phyloP scores from a whole-genome alignment of 345 rosid genomes.

The Linum lewisii region DNA sequence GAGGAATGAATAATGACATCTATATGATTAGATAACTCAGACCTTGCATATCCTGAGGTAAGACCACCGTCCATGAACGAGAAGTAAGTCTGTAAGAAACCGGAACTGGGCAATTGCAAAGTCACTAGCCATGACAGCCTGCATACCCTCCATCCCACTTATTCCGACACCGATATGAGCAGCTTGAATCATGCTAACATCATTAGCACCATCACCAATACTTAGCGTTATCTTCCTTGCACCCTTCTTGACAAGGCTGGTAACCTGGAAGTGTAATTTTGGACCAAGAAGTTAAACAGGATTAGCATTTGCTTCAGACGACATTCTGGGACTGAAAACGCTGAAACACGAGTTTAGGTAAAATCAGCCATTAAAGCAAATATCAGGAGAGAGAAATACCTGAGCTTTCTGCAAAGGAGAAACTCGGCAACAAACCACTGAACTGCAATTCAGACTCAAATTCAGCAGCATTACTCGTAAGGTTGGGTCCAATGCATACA shows the following conservation, averaged over 20 bases:
- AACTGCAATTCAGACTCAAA: slow-evolving; percentile 87
- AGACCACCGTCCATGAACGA: slow-evolving; percentile 99
- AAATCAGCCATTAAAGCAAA: slow-evolving; percentile 1
- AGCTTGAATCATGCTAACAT: slow-evolving; percentile 99
- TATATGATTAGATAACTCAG: not conserved
- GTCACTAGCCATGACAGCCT: slow-evolving; percentile 99
- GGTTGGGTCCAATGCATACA: slow-evolving; percentile 88
- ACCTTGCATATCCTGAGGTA: slow-evolving; percentile 99
- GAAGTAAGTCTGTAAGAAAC: slow-evolving; percentile 85
- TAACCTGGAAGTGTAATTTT: slow-evolving; percentile 45
- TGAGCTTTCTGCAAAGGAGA: slow-evolving; percentile 99
- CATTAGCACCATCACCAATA: slow-evolving; percentile 99
- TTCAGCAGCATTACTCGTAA: slow-evolving; percentile 75
- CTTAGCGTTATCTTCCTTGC: slow-evolving; percentile 93
- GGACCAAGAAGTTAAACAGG: not conserved
- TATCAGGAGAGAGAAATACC: slow-evolving; percentile 32
- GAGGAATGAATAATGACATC: not conserved
- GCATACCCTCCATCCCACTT: slow-evolving; percentile 99
- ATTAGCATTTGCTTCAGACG: too few species aligned
- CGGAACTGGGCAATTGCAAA: slow-evolving; percentile 98
- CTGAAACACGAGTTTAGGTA: not conserved
- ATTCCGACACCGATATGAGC: slow-evolving; percentile 99
- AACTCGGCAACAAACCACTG: slow-evolving; percentile 98
- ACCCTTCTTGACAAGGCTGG: slow-evolving; percentile 91
- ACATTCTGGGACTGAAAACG: not conserved